Conservation (phyloP, 1,284 basidiomycete genomes). For the Cerioporus squamosus region DNA sequence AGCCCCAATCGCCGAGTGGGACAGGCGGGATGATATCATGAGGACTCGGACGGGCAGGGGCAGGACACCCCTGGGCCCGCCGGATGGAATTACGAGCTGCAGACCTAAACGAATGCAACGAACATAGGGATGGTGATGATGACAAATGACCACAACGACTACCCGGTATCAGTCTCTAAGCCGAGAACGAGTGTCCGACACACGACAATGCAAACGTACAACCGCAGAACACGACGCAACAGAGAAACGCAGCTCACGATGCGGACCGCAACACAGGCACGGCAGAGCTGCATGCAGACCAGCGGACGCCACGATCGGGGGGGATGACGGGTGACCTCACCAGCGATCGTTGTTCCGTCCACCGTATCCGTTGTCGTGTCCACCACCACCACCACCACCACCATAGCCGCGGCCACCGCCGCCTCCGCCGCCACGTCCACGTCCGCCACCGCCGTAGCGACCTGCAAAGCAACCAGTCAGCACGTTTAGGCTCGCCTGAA, state of each 20-base stretch:
- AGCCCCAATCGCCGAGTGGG: neutral
- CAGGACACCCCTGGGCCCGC: neutral
- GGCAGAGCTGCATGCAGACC: too few species aligned
- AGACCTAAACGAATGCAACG: slow-evolving; percentile 26
- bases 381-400: slow-evolving; percentile 38
- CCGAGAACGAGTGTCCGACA: slow-evolving; percentile 11
- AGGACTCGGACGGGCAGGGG: neutral
- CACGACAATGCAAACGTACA: slow-evolving; percentile 12
- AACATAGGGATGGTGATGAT: slow-evolving; percentile 22
- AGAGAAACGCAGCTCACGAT: neutral
- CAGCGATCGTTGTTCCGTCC: slow-evolving; percentile 34
- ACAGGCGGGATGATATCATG: neutral
- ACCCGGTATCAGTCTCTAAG: slow-evolving; percentile 20
- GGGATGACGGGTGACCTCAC: slow-evolving; percentile 21
- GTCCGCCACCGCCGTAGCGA: slow-evolving; percentile 37
- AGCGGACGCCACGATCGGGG: neutral
- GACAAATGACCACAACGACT: slow-evolving; percentile 1
- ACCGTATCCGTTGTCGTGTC: slow-evolving; percentile 36
- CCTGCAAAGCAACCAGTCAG: slow-evolving; percentile 17
- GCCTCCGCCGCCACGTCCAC: slow-evolving; percentile 36
- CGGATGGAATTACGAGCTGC: slow-evolving; percentile 24
- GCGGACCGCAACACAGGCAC: neutral
- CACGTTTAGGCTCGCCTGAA: neutral
- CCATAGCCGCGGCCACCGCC: slow-evolving; percentile 42
- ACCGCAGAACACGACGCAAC: neutral